Evolutionary conservation across 148 eudicot genomes (phyloP).

Genomic region (Agrostemma githago): DNA sequence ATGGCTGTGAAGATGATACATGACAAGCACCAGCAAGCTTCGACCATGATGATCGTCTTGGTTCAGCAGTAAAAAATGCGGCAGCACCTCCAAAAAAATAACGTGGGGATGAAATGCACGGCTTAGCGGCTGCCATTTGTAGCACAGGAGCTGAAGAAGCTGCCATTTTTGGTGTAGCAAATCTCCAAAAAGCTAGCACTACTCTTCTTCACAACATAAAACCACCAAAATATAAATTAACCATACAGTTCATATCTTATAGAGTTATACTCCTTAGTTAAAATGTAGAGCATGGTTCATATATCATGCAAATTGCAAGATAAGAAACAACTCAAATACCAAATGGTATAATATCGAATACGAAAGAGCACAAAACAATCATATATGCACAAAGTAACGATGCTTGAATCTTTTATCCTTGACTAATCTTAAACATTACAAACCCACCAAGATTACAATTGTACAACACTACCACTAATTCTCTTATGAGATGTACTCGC

Average conservation of each 20-base stretch:
- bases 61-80: conserved; percentile 30
- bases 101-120: conserved; percentile 40
- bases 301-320: background rate
- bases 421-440: background rate
- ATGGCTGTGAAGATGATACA: conserved; percentile 37
- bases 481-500: too few species aligned
- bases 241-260: background rate
- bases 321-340: background rate
- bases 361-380: background rate
- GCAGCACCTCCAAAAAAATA: conserved; percentile 38
- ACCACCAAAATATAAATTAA: background rate
- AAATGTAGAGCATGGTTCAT: background rate
- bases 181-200: conserved; percentile 5
- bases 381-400: background rate
- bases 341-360: too few species aligned
- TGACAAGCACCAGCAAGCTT: conserved; percentile 49
- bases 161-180: conserved; percentile 44
- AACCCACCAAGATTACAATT: too few species aligned
- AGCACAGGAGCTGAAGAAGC: conserved; percentile 59
- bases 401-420: background rate
- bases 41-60: conserved; percentile 36
- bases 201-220: conserved; percentile 12
- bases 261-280: too few species aligned
- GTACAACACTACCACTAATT: too few species aligned
- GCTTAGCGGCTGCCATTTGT: conserved; percentile 52